Base-by-base conservation (phyloP, 2,329 filamentous ascomycete species). In the Ophioceras dolichostomum region DNA sequence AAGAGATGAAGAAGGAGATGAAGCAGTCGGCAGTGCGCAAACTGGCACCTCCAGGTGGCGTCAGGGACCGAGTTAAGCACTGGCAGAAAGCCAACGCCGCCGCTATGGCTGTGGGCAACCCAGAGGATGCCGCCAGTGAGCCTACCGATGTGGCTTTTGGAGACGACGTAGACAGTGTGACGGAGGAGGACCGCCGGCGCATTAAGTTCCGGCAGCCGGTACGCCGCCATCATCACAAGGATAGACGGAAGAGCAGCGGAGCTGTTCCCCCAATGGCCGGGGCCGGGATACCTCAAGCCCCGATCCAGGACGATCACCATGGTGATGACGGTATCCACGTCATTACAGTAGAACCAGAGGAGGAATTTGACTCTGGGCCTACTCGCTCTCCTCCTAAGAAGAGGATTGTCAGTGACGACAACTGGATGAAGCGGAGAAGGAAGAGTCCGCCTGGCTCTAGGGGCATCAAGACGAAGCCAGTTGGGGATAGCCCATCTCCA, bases 351-450 rank as follows among this genome's bases (percentile, higher is more conserved):
- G n/a, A n/a, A n/a, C n/a, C n/a, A n/a, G n/a, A 49, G 32, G 44
- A 49, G 17, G 38, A 41, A 24, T n/a, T n/a, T n/a, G n/a, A n/a
- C n/a, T n/a, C n/a, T n/a, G n/a, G n/a, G n/a, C n/a, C n/a, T n/a
- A n/a, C n/a, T n/a, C n/a, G n/a, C 37, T 57, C 67, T 35, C 75
- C 84, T 32, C 89, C 89, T 13, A 87, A 85, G 61, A 95, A 94
- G 67, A 76, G 88, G 44, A 85, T 96, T 38, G 76, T 95, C 43
- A 95, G 88, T 55, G 89, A 96, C 60, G 82, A 83, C 38, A 84
- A 94, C 60, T 96, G 89, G 83, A 76, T 76, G 59, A 79, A 76
- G 51, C 49, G 50, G 41, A 57, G 60, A 55, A 72, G 66, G 41
- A 70, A 67, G 42, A 68, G 54, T 10, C 57, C 62, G 2, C 60